Evolutionary conservation across 441 rosid genomes (phyloP).

Genomic region (Jatropha multifida): DNA sequence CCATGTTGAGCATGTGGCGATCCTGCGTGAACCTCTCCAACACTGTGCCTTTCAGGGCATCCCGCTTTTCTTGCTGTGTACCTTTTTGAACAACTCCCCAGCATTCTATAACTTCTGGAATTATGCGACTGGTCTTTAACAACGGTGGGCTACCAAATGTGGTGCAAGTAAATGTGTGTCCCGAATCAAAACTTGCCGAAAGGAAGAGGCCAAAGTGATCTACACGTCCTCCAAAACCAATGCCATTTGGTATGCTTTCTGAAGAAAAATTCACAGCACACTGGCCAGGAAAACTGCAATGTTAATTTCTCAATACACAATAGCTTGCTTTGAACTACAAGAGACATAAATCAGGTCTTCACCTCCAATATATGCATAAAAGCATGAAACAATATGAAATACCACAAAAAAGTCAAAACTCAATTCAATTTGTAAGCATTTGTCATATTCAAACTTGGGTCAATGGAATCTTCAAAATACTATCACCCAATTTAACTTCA

Average conservation of each 20-base stretch:
- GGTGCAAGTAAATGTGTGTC: constrained; percentile 67
- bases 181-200: constrained; percentile 72
- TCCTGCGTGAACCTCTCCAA: constrained; percentile 83
- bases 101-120: constrained; percentile 85
- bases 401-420: not conserved
- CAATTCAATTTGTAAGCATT: not conserved
- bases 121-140: constrained; percentile 44
- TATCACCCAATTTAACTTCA: not conserved
- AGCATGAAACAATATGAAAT: not conserved
- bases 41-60: constrained; percentile 48
- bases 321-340: not conserved
- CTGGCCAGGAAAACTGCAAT: constrained; percentile 38
- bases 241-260: constrained; percentile 85
- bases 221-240: constrained; percentile 83
- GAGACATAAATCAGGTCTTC: not conserved
- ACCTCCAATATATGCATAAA: not conserved
- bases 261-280: constrained; percentile 84
- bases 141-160: constrained; percentile 83
- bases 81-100: constrained; percentile 63
- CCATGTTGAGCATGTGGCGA: constrained; percentile 81
- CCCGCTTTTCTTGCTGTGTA: constrained; percentile 40
- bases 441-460: not conserved
- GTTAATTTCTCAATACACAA: constrained; percentile 3
- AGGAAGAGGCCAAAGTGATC: constrained; percentile 78
- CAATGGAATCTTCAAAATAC: not conserved